These are phyloP conservation scores for Malus asiatica DNA, from an alignment of 306 rosid genomes.

Conservation along the genomic window DNA sequence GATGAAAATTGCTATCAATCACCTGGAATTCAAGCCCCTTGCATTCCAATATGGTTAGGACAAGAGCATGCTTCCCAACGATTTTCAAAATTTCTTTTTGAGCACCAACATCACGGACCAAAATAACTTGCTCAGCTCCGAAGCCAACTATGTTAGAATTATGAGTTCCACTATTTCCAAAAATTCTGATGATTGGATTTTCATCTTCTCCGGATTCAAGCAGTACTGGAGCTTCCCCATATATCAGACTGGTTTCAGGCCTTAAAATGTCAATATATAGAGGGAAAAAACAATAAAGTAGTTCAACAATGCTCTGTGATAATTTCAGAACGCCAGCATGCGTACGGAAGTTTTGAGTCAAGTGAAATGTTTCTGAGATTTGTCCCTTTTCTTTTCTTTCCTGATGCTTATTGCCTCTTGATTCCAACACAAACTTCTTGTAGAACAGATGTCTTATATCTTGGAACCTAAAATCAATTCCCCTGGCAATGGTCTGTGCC, in stretches of 20 bases:
- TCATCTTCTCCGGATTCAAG: conserved; percentile 45
- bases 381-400: conserved; percentile 36
- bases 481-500: conserved; percentile 82
- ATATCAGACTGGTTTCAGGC: conserved; percentile 67
- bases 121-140: conserved; percentile 77
- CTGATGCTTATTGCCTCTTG: conserved; percentile 7
- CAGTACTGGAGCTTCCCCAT: conserved; percentile 60
- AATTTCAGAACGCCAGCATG: conserved; percentile 65
- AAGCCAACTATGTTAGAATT: conserved; percentile 53
- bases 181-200: conserved; percentile 57
- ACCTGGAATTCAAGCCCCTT: conserved; percentile 92
- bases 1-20: neutral
- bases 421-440: conserved; percentile 44
- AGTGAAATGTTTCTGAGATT: conserved; percentile 31
- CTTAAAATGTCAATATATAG: conserved; percentile 47
- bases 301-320: conserved; percentile 57
- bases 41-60: conserved; percentile 65
- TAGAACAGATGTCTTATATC: conserved; percentile 61
- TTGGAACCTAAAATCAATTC: conserved; percentile 75
- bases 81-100: conserved; percentile 33
- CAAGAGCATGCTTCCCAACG: conserved; percentile 73
- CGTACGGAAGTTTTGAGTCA: conserved; percentile 69
- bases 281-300: conserved; percentile 64
- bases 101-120: conserved; percentile 64
- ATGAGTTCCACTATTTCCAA: conserved; percentile 40